These are phyloP conservation scores for Dioszegia hungarica DNA, from an alignment of 768 basidiomycete genomes.

Conservation along the genomic window DNA sequence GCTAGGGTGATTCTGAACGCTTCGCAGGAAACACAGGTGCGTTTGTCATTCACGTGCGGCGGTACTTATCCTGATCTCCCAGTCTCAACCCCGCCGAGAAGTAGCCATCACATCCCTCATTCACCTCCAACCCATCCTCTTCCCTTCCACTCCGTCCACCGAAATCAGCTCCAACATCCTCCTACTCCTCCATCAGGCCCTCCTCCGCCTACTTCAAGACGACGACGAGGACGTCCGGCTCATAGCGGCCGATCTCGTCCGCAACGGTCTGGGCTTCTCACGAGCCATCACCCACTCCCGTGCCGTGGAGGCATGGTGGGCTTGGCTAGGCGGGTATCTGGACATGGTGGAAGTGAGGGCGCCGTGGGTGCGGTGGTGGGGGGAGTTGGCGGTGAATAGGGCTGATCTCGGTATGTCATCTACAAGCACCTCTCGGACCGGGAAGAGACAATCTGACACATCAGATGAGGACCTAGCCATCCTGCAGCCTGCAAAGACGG, in stretches of 20 bases:
- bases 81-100: conserved; percentile 33
- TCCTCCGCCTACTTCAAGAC: conserved; percentile 33
- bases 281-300: conserved; percentile 15
- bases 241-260: conserved; percentile 23
- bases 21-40: conserved; percentile 16
- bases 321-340: conserved; percentile 16
- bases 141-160: neutral
- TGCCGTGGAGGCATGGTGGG: conserved; percentile 32
- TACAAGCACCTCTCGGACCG: too few relatives aligned
- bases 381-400: neutral
- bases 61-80: neutral
- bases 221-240: conserved; percentile 43
- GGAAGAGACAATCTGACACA: neutral
- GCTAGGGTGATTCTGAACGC: neutral
- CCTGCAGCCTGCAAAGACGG: neutral
- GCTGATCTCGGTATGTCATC: conserved; percentile 18
- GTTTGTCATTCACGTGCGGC: neutral
- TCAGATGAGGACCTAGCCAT: conserved; percentile 5
- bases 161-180: neutral
- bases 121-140: conserved; percentile 12
- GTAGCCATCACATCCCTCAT: conserved; percentile 19
- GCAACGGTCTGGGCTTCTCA: conserved; percentile 3
- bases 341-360: neutral
- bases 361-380: conserved; percentile 17
- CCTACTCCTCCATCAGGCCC: conserved; percentile 15